Percentiles rank a stretch among this genome's conserved stretches.
Evolutionary conservation across 495 filamentous ascomycete genomes (phyloP).

Genomic region (Entonaema liquescens): DNA sequence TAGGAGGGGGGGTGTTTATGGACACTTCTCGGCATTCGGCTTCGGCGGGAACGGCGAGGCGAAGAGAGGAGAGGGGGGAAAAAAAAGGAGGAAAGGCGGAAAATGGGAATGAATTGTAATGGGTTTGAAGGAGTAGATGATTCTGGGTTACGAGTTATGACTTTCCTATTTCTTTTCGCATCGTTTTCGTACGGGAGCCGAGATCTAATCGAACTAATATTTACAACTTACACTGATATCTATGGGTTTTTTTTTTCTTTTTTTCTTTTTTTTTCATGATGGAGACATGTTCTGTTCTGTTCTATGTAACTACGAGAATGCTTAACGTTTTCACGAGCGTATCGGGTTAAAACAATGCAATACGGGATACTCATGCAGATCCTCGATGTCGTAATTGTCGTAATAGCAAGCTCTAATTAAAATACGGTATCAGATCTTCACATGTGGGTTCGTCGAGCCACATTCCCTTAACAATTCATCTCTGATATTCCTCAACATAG

Average conservation of each 20-base stretch:
- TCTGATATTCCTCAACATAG: neutral
- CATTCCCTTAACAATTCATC: neutral
- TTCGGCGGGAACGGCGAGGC: neutral
- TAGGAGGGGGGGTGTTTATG: neutral
- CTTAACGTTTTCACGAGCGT: neutral
- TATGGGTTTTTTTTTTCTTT: no score
- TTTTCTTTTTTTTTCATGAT: no score
- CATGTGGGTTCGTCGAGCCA: neutral
- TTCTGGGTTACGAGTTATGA: constrained; percentile 29
- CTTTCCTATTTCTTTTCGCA: constrained; percentile 1
- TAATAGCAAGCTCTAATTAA: neutral
- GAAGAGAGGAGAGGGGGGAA: neutral
- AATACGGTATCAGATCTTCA: neutral
- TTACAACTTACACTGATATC: no score
- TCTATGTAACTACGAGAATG: neutral
- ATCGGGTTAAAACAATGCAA: neutral
- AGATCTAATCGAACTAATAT: no score
- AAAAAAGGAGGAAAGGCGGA: neutral
- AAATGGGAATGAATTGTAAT: constrained; percentile 8
- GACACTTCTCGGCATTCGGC: constrained; percentile 21
- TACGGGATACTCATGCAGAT: neutral
- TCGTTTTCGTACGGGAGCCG: constrained; percentile 2
- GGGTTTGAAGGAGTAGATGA: constrained; percentile 3
- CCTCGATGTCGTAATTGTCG: no score
- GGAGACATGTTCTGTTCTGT: neutral